phyloP scores from a whole-genome alignment of 345 rosid species.

The Dipteronia sinensis region DNA sequence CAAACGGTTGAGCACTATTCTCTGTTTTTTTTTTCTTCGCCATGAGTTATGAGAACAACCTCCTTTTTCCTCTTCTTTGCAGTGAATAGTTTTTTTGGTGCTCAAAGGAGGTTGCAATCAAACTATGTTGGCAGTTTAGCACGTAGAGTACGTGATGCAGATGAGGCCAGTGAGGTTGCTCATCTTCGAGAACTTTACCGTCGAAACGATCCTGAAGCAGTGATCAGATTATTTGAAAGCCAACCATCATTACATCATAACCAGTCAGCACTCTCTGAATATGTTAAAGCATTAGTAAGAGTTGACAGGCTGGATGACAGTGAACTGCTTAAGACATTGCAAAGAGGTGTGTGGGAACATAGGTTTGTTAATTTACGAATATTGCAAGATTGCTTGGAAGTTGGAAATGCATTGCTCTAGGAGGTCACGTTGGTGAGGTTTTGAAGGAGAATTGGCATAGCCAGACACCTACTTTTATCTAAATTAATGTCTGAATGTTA shows the following conservation, averaged over 20 bases:
- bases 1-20: not conserved
- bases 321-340: slow-evolving; percentile 76
- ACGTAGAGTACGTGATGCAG: slow-evolving; percentile 73
- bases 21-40: not conserved
- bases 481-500: not conserved
- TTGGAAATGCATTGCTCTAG: not conserved
- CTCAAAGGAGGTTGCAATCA: slow-evolving; percentile 54
- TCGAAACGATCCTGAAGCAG: slow-evolving; percentile 86
- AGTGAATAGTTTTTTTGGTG: slow-evolving; percentile 36
- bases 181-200: slow-evolving; percentile 72
- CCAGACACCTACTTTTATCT: not conserved
- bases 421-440: not conserved
- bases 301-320: slow-evolving; percentile 87
- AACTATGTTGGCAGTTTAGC: slow-evolving; percentile 78
- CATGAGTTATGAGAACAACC: not conserved
- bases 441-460: not conserved
- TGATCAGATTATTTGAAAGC: slow-evolving; percentile 80
- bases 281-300: slow-evolving; percentile 86
- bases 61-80: slow-evolving; percentile 16
- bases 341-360: slow-evolving; percentile 60
- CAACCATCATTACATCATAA: slow-evolving; percentile 71
- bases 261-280: slow-evolving; percentile 70
- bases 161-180: slow-evolving; percentile 69
- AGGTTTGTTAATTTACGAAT: not conserved
- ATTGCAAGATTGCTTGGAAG: not conserved